Evolutionary conservation across 169 alveolate genomes (phyloP), one percentile per base, ranked within the genome.

Genomic region (Eimeria necatrix): DNA sequence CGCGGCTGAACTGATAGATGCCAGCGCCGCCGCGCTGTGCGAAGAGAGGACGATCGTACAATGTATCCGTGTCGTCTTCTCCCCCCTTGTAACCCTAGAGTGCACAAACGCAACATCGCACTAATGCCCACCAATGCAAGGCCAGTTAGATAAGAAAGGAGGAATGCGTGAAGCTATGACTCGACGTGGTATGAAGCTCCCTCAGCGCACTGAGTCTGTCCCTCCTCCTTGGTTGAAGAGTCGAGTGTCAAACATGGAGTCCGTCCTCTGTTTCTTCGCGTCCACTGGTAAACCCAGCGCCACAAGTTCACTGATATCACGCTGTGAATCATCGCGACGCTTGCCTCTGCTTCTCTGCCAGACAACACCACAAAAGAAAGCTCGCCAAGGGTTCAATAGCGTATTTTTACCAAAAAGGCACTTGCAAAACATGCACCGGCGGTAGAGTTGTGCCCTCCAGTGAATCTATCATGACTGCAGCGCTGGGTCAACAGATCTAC

Each of bases 241-340:
- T 26, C 99, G 94, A 49, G 98, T 92, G 89, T 98, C 99, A 94
- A 95, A 98, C 96, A 97, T 76, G 10, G 97, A 93, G 76, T 98
- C 98, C 18, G 86, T 74, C 24, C 84, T 24, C 53, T 61, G 92
- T 8, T 76, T 74, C 87, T 81, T 81, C 26, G 60, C 81, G 10
- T 32, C 51, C 76, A 26, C 76, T 41, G 96, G 95, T 97, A 97
- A 98, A 6, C 99, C 99, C 26, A 99, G 97, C 24, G 99, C 99
- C 46, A 98, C 97, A 87, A 98, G 98, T 91, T 99, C 99, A 80
- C 98, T 96, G 52, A 99, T 98, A 91, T 98, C 99, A 88, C 99
- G 97, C 53, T 98, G 99, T 26, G 96, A 96, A 81, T 98, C 99
- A 88, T 98, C 99, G 18, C 97, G 96, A 16, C 97, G 96, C 86